Evolutionary conservation across 805 yeast species (phyloP), one percentile per base, ranked within the genome.

Genomic region (Yarrowia osloensis): DNA sequence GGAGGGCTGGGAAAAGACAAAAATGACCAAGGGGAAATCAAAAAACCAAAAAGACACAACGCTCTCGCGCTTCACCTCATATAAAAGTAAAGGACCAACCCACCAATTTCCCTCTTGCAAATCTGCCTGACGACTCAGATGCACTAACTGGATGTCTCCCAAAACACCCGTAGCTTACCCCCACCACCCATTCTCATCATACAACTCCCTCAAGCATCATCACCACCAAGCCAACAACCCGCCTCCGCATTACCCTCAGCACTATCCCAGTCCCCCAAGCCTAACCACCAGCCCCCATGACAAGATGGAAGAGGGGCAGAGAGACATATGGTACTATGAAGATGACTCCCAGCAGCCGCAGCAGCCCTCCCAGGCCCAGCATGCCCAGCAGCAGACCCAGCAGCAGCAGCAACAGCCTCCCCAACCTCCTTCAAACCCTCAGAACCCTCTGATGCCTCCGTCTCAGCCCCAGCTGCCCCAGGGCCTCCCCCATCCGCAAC

Each of bases 261-360:
- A 54, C 61, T 54, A 54, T 54, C 61, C 61, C 44, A 54, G 61
- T 54, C 61, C 61, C 61, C 61, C 61, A 9, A 54, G 61, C 61
- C 61, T 54, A 11, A 54, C 61, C 44, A 54, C 61, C 11, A 54
- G 61, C 61, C 61, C 61, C 61, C 61, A 54, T 54, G 61, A 54
- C 61, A 54, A 54, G 61, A 54, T 54, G 61, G 61, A 54, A 54
- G 61, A 54, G 61, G 61, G 61, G 61, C 61, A 54, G 61, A 54
- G 61, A 54, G 61, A 54, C 61, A 54, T 54, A 54, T 54, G 61
- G 61, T 54, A 54, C 44, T 54, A 54, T 54, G 61, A 54, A 54
- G 61, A 54, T 24, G 61, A 54, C 44, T 35, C 61, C 61, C 33
- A 24, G 33, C 61, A 35, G 42, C 59, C 21, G 15, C 42, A 22